A percentile compares a stretch with the other conserved stretches of the same genome.
These are phyloP conservation scores for Lipomyces yarrowii DNA, from an alignment of 1,139 yeast species.

Conservation along the genomic window DNA sequence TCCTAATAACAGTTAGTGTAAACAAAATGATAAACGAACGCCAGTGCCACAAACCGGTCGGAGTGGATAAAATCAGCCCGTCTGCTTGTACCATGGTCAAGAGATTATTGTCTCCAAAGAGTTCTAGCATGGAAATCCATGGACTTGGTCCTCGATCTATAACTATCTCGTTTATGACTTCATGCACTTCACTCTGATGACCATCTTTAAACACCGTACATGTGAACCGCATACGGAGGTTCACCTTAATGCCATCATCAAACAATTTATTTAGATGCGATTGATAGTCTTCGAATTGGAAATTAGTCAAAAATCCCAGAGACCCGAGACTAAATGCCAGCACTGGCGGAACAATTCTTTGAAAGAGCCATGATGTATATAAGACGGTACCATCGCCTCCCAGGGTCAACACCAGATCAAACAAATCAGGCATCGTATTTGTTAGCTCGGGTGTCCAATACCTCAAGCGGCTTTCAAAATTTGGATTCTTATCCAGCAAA, in stretches of 20 bases:
- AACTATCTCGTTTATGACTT: conserved; percentile 80
- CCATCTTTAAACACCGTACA: conserved; percentile 52
- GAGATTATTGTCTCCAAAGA: conserved; percentile 78
- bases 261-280: conserved; percentile 58
- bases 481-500: conserved; percentile 44
- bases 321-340: conserved; percentile 80
- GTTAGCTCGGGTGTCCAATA: conserved; percentile 72
- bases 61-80: conserved; percentile 85
- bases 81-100: conserved; percentile 89
- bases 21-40: neutral
- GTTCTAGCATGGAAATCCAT: conserved; percentile 77
- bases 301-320: conserved; percentile 78
- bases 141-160: conserved; percentile 90
- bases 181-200: conserved; percentile 57
- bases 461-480: conserved; percentile 51
- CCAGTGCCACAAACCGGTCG: conserved; percentile 49
- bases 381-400: conserved; percentile 94
- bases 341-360: conserved; percentile 84
- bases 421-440: conserved; percentile 55
- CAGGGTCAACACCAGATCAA: conserved; percentile 72
- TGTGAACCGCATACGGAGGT: conserved; percentile 78
- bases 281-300: conserved; percentile 69
- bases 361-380: conserved; percentile 70
- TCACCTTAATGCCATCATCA: conserved; percentile 72
- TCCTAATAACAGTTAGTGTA: neutral